phyloP scores from a whole-genome alignment of 768 basidiomycete genomes.

The Daedalea quercina region DNA sequence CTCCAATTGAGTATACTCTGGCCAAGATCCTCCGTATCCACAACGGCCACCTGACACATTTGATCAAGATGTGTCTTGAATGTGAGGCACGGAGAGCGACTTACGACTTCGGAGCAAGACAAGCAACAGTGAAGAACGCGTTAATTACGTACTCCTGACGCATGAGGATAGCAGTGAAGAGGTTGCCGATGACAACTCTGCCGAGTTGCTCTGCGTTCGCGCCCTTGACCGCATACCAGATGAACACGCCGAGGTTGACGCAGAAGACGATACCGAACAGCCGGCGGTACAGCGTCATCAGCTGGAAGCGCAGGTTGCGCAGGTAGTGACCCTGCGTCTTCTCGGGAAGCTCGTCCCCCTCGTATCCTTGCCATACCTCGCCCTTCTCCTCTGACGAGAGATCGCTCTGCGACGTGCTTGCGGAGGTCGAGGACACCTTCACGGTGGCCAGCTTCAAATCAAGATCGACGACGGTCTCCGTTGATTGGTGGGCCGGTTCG shows the following conservation, averaged over 20 bases:
- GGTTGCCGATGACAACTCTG: slow-evolving; percentile 36
- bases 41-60: slow-evolving; percentile 38
- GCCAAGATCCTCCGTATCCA: slow-evolving; percentile 43
- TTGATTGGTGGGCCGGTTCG: background rate
- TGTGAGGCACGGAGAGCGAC: slow-evolving; percentile 10
- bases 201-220: slow-evolving; percentile 23
- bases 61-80: background rate
- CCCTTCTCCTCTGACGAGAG: slow-evolving; percentile 15
- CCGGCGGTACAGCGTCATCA: slow-evolving; percentile 46
- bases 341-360: slow-evolving; percentile 39
- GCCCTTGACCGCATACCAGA: slow-evolving; percentile 27
- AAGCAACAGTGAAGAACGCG: slow-evolving; percentile 42
- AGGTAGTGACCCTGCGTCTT: slow-evolving; percentile 37
- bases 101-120: slow-evolving; percentile 40
- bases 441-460: slow-evolving; percentile 1
- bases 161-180: slow-evolving; percentile 32
- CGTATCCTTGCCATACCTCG: slow-evolving; percentile 39
- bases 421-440: slow-evolving; percentile 8
- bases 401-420: slow-evolving; percentile 11
- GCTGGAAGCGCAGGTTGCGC: slow-evolving; percentile 44
- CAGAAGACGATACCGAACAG: slow-evolving; percentile 45
- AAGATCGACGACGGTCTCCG: background rate
- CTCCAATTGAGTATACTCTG: slow-evolving; percentile 50
- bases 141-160: slow-evolving; percentile 48
- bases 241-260: slow-evolving; percentile 40